phyloP scores from a whole-genome alignment of 2,329 filamentous ascomycete genomes.

The Arthroderma sp. region DNA sequence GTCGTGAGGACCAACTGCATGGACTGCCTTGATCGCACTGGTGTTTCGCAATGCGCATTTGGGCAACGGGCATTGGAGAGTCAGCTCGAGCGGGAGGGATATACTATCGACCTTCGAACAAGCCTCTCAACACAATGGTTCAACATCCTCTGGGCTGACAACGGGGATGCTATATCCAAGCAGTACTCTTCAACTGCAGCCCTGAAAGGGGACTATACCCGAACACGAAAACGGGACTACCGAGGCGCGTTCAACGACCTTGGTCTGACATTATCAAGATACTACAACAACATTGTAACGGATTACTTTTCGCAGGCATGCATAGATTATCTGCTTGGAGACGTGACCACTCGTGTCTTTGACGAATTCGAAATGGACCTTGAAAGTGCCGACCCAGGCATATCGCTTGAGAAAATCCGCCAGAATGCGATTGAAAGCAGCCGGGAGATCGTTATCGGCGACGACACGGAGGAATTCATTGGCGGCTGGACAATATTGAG shows the following conservation, averaged over 20 bases:
- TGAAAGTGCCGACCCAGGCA: constrained; percentile 81
- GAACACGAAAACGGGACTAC: constrained; percentile 80
- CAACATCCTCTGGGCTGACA: constrained; percentile 93
- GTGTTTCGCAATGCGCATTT: constrained; percentile 87
- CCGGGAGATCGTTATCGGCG: constrained; percentile 70
- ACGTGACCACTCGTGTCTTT: constrained; percentile 72
- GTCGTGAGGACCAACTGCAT: constrained; percentile 94
- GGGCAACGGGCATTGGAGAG: constrained; percentile 68
- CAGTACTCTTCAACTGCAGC: constrained; percentile 94
- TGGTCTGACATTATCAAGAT: constrained; percentile 65
- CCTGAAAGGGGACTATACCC: constrained; percentile 91
- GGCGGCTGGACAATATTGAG: constrained; percentile 81
- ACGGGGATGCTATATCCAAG: constrained; percentile 87
- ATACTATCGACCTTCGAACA: constrained; percentile 58
- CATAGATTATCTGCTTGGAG: constrained; percentile 87
- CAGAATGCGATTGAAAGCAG: constrained; percentile 84
- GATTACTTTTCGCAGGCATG: constrained; percentile 94
- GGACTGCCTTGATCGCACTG: constrained; percentile 94
- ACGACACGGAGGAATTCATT: constrained; percentile 71
- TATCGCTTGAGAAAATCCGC: constrained; percentile 71
- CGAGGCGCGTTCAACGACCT: constrained; percentile 84
- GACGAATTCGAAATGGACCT: constrained; percentile 90
- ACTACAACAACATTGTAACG: constrained; percentile 81
- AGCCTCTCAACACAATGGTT: constrained; percentile 85
- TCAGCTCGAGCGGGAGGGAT: constrained; percentile 63